Evolutionary conservation across 139 green algal genomes (phyloP).

Genomic region (Closterium sp.): DNA sequence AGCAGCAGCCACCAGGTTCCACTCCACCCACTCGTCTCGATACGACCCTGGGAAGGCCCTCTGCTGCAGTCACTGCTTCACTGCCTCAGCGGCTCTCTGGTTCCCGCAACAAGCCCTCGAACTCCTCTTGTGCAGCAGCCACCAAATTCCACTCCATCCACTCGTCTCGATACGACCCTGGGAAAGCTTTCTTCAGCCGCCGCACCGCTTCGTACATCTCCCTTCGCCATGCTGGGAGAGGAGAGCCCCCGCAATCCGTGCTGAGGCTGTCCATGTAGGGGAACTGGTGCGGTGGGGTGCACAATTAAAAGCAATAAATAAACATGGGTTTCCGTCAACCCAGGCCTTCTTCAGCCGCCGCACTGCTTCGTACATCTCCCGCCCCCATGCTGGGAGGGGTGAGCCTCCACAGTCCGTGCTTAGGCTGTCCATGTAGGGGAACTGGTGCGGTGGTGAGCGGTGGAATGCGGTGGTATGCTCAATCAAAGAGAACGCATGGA

Average conservation of each 20-base stretch:
- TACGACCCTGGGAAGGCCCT: not conserved
- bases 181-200: not conserved
- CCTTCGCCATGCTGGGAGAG: conserved; percentile 5
- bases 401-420: not conserved
- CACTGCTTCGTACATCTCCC: not conserved
- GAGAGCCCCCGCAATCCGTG: not conserved
- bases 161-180: conserved; percentile 19
- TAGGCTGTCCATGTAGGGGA: conserved; percentile 28
- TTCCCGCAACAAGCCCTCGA: not conserved
- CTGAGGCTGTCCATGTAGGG: conserved; percentile 19
- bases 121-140: not conserved
- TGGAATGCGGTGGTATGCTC: not conserved
- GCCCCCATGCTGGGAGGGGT: not conserved
- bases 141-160: conserved; percentile 6
- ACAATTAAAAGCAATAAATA: too few relatives aligned
- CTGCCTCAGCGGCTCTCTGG: too few relatives aligned
- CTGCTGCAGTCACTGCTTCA: too few relatives aligned
- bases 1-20: not conserved
- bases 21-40: conserved; percentile 22
- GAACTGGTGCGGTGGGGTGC: conserved; percentile 5
- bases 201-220: conserved; percentile 23
- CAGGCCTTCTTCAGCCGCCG: too few relatives aligned
- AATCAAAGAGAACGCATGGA: too few relatives aligned
- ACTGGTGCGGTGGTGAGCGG: not conserved
- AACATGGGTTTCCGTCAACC: too few relatives aligned